Evolutionary conservation across 495 filamentous ascomycete genomes (phyloP).

Genomic region (Neurospora sp.): DNA sequence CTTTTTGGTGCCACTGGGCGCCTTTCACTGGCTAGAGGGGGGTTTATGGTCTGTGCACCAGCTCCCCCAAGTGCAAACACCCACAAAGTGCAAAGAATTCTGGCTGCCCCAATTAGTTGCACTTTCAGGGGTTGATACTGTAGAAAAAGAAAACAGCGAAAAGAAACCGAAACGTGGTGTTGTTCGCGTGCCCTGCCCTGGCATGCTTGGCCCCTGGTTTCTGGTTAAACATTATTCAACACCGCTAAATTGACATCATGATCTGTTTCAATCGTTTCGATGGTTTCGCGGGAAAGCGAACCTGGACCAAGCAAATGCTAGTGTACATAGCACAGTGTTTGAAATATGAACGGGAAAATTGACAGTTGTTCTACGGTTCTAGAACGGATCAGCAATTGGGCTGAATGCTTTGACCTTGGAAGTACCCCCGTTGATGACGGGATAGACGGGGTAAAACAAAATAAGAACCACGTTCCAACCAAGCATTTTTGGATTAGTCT

Average conservation of each 20-base stretch:
- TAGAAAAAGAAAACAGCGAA: too few species aligned
- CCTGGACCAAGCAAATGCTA: not conserved
- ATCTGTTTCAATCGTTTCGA: not conserved
- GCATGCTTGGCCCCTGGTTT: not conserved
- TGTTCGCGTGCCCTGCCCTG: not conserved
- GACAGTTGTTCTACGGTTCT: not conserved
- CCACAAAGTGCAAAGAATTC: not conserved
- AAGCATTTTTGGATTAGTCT: not conserved
- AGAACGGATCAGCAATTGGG: not conserved
- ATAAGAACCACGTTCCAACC: not conserved
- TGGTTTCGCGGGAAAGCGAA: not conserved
- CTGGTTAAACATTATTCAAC: not conserved
- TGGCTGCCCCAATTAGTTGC: not conserved
- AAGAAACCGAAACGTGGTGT: not conserved
- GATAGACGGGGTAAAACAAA: not conserved
- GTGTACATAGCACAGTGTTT: not conserved
- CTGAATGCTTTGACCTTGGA: not conserved
- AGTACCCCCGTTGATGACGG: not conserved
- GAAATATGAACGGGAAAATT: not conserved
- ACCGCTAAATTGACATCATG: constrained; percentile 4
- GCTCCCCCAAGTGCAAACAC: not conserved
- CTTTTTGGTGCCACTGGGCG: not conserved
- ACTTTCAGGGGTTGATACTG: not conserved
- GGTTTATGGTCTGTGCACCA: not conserved
- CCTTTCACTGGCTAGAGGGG: not conserved